Conservation (phyloP, 306 rosid species). For the Sechiopsis laciniata region DNA sequence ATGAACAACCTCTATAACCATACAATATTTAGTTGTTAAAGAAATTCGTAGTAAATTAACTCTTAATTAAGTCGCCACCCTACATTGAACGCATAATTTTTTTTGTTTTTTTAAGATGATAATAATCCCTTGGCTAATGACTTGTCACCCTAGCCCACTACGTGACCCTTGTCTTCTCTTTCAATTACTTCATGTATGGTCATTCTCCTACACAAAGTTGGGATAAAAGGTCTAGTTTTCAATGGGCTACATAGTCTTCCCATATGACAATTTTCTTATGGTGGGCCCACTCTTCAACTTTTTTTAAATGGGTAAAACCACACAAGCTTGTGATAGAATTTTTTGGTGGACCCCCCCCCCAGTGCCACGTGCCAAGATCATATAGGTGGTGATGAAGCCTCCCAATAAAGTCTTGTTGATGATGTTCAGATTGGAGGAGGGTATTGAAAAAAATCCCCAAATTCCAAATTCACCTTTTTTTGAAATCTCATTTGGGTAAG, state of each 20-base stretch:
- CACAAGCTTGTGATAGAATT: constrained; percentile 15
- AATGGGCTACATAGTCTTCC: neutral
- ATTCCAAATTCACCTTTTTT: constrained; percentile 8
- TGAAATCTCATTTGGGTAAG: constrained; percentile 1
- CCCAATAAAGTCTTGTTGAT: constrained; percentile 16
- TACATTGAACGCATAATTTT: no score
- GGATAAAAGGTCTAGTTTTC: constrained; percentile 12
- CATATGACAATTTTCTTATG: constrained; percentile 14
- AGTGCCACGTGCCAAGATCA: constrained; percentile 18
- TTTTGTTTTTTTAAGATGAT: no score
- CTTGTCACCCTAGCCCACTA: constrained; percentile 20
- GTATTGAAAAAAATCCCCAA: neutral
- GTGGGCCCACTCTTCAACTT: constrained; percentile 14
- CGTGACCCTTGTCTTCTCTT: constrained; percentile 10
- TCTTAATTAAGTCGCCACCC: no score
- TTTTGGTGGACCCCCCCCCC: neutral
- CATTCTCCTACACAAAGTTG: constrained; percentile 13
- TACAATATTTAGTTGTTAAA: no score
- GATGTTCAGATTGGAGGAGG: constrained; percentile 9
- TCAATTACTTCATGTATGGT: constrained; percentile 12
- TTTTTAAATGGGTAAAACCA: neutral
- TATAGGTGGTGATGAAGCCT: constrained; percentile 6
- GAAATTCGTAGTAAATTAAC: no score
- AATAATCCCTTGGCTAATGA: constrained; percentile 11
- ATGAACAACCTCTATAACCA: no score